Percentiles rank a stretch among this genome's conserved stretches.
Conservation (phyloP, 352 stramenopile genomes). For the Plasmopara viticola region DNA sequence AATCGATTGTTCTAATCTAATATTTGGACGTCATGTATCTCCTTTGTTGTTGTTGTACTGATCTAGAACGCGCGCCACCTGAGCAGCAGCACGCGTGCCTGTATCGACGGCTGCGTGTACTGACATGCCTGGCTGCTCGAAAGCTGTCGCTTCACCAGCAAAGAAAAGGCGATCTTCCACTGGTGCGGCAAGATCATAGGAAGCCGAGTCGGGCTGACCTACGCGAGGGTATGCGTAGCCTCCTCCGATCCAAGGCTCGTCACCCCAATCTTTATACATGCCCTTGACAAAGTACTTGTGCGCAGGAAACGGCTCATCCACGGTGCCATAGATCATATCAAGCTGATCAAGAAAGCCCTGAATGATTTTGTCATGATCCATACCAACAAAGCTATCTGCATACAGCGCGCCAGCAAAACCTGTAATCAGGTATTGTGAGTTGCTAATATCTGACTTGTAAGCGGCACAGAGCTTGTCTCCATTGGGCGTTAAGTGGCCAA, state of each 20-base stretch:
- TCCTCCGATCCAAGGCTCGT: slow-evolving; percentile 59
- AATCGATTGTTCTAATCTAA: no score
- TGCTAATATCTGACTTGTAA: slow-evolving; percentile 5
- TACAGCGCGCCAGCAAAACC: slow-evolving; percentile 65
- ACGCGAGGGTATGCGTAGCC: slow-evolving; percentile 76
- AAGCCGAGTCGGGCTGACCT: slow-evolving; percentile 54
- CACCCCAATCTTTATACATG: slow-evolving; percentile 74
- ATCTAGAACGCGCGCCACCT: slow-evolving; percentile 34
- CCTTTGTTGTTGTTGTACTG: neutral
- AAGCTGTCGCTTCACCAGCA: slow-evolving; percentile 71
- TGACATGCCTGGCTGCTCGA: slow-evolving; percentile 75
- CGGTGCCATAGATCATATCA: slow-evolving; percentile 66
- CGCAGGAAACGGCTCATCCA: slow-evolving; percentile 46
- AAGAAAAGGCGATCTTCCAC: slow-evolving; percentile 77
- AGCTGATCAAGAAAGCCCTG: slow-evolving; percentile 62
- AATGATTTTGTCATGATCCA: slow-evolving; percentile 51
- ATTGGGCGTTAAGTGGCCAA: slow-evolving; percentile 53
- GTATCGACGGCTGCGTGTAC: slow-evolving; percentile 81
- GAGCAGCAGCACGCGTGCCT: slow-evolving; percentile 48
- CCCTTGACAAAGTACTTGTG: slow-evolving; percentile 59
- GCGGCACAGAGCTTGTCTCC: slow-evolving; percentile 33
- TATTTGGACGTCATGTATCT: neutral
- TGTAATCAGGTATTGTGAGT: slow-evolving; percentile 66
- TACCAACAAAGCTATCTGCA: slow-evolving; percentile 41
- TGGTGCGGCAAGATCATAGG: slow-evolving; percentile 44